phyloP scores from a whole-genome alignment of 1,284 basidiomycete species.

The Cystobasidium slooffiae region DNA sequence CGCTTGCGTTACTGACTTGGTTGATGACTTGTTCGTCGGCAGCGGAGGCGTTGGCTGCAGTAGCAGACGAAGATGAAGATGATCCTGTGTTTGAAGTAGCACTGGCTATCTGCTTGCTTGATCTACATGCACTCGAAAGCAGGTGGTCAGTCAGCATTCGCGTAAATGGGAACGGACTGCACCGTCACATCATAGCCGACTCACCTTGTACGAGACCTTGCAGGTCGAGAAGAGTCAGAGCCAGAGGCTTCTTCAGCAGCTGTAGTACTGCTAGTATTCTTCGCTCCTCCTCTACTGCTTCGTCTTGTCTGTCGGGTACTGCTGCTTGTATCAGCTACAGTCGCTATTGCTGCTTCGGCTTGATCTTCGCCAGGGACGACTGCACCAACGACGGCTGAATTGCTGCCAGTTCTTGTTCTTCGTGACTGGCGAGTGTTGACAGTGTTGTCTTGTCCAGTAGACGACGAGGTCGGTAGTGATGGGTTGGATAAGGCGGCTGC shows the following conservation, averaged over 20 bases:
- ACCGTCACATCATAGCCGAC: background rate
- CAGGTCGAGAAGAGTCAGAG: background rate
- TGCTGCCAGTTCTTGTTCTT: constrained; percentile 1
- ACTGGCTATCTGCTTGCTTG: background rate
- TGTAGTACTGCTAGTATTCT: background rate
- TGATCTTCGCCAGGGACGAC: background rate
- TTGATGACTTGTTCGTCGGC: background rate
- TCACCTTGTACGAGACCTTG: constrained; percentile 6
- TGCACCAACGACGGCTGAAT: background rate
- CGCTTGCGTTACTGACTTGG: background rate
- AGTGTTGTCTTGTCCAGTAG: constrained; percentile 1
- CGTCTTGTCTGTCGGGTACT: background rate
- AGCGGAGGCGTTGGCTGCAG: background rate
- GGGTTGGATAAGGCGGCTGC: background rate
- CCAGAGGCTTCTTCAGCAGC: background rate
- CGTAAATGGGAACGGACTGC: background rate
- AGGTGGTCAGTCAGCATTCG: background rate
- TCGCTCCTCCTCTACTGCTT: constrained; percentile 14
- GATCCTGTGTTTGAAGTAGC: background rate
- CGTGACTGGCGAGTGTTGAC: background rate
- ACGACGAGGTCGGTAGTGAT: too few species aligned
- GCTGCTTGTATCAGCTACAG: constrained; percentile 2
- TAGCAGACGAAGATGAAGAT: background rate
- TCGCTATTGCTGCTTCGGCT: constrained; percentile 24
- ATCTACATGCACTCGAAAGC: background rate